These are phyloP conservation scores for Nothophaeocryptopus gaeumannii DNA, from an alignment of 2,329 filamentous ascomycete species.

Conservation along the genomic window DNA sequence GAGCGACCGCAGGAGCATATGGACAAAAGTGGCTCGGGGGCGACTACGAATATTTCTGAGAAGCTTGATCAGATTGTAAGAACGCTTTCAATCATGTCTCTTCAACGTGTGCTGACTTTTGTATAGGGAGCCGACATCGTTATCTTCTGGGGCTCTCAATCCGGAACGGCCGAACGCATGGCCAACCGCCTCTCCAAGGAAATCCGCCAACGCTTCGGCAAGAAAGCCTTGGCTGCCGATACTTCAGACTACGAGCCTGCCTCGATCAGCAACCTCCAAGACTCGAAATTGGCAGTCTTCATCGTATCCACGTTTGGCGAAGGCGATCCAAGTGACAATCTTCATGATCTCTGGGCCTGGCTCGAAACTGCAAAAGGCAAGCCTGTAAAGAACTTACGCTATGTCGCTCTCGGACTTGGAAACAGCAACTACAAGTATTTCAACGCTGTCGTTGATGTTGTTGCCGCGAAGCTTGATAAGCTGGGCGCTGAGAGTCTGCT, in stretches of 20 bases:
- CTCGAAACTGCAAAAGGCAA: slow-evolving; percentile 24
- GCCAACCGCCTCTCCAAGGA: slow-evolving; percentile 44
- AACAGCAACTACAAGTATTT: slow-evolving; percentile 51
- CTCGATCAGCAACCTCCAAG: slow-evolving; percentile 8
- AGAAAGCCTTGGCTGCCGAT: slow-evolving; percentile 44
- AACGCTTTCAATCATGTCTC: too few species aligned
- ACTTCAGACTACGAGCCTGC: slow-evolving; percentile 47
- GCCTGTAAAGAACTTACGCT: slow-evolving; percentile 32
- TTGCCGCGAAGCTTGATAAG: slow-evolving; percentile 33
- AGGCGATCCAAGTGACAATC: slow-evolving; percentile 42
- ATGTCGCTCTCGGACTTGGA: slow-evolving; percentile 45
- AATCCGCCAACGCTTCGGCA: slow-evolving; percentile 39
- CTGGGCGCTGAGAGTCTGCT: slow-evolving; percentile 36
- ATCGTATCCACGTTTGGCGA: slow-evolving; percentile 33
- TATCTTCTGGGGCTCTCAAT: slow-evolving; percentile 52
- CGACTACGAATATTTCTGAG: slow-evolving; percentile 45
- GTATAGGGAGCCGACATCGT: slow-evolving; percentile 35
- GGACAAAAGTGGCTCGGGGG: slow-evolving; percentile 29
- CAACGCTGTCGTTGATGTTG: slow-evolving; percentile 42
- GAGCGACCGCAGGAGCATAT: slow-evolving; percentile 48
- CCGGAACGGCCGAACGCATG: slow-evolving; percentile 47
- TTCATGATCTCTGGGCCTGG: slow-evolving; percentile 46
- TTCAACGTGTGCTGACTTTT: too few species aligned
- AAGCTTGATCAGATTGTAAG: slow-evolving; percentile 43
- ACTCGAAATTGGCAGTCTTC: slow-evolving; percentile 26